Conservation (phyloP, 108 stramenopile genomes). For the Skeletonema potamos region DNA sequence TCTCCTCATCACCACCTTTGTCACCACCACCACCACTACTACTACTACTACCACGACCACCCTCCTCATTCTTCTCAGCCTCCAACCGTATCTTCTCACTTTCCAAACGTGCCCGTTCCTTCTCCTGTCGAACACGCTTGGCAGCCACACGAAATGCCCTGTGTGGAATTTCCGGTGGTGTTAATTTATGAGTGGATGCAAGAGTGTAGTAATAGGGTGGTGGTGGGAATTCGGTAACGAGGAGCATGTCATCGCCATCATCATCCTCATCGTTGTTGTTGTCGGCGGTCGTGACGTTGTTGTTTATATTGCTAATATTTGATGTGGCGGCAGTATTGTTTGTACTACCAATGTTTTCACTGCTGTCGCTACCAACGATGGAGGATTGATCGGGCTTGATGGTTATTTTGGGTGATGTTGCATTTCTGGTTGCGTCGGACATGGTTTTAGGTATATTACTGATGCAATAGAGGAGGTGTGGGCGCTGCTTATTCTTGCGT, state of each 20-base stretch:
- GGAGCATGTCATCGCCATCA: conserved; percentile 23
- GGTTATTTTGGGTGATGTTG: not conserved
- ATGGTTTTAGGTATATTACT: too few species aligned
- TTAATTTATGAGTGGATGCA: conserved; percentile 37
- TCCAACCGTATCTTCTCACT: conserved; percentile 41
- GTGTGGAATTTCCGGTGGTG: conserved; percentile 62
- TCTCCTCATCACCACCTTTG: conserved; percentile 48
- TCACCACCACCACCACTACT: not conserved
- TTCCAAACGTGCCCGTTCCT: conserved; percentile 39
- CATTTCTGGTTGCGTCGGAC: not conserved
- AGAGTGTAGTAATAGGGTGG: conserved; percentile 77
- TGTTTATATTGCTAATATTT: too few species aligned
- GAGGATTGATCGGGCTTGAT: not conserved
- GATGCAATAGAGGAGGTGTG: too few species aligned
- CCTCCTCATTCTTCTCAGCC: conserved; percentile 40
- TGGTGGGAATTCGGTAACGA: conserved; percentile 86
- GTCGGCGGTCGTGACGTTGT: not conserved
- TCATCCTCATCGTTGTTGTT: not conserved
- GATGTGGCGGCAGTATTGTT: not conserved
- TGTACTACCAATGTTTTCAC: not conserved
- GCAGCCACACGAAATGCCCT: conserved; percentile 78
- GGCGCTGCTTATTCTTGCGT: too few species aligned
- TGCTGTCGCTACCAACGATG: not conserved
- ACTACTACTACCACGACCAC: conserved; percentile 8
- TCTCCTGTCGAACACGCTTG: conserved; percentile 40